Conservation (phyloP, 2,329 filamentous ascomycete species). For the Ceratocystis alfenasii region DNA sequence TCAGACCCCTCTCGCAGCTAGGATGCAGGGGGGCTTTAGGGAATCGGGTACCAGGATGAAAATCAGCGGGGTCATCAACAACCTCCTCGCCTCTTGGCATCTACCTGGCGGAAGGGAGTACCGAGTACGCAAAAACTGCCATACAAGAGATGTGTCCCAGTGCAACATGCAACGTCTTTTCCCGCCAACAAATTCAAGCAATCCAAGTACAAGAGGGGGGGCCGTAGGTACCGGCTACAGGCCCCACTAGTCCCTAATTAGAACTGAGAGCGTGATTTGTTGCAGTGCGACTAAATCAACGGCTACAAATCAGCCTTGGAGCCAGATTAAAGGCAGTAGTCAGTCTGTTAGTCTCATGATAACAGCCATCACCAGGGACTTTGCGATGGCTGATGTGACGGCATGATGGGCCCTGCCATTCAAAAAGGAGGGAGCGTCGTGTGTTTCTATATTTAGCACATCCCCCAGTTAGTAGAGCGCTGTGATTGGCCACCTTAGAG, state of each 20-base stretch:
- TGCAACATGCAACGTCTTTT: not conserved
- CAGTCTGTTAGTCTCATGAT: not conserved
- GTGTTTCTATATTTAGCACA: constrained; percentile 2
- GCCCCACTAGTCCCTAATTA: not conserved
- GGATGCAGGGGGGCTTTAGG: not conserved
- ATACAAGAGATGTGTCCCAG: not conserved
- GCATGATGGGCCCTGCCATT: not conserved
- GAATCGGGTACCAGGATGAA: not conserved
- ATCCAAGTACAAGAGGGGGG: not conserved
- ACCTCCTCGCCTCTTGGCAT: not conserved
- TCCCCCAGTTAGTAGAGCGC: not conserved
- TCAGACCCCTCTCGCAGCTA: constrained; percentile 5
- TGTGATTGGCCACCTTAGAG: not conserved
- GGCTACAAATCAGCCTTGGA: not conserved
- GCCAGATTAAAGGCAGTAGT: not conserved
- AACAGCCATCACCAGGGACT: not conserved
- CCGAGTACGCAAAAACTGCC: not conserved
- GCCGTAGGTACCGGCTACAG: not conserved
- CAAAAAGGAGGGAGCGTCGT: not conserved
- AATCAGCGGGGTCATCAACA: constrained; percentile 2
- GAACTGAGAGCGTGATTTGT: not conserved
- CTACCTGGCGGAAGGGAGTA: not conserved
- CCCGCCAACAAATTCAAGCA: not conserved
- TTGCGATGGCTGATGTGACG: not conserved
- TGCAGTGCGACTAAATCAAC: not conserved